Evolutionary conservation across 345 rosid species (phyloP), one percentile per base, ranked within the genome.

Genomic region (Populus euphratica): DNA sequence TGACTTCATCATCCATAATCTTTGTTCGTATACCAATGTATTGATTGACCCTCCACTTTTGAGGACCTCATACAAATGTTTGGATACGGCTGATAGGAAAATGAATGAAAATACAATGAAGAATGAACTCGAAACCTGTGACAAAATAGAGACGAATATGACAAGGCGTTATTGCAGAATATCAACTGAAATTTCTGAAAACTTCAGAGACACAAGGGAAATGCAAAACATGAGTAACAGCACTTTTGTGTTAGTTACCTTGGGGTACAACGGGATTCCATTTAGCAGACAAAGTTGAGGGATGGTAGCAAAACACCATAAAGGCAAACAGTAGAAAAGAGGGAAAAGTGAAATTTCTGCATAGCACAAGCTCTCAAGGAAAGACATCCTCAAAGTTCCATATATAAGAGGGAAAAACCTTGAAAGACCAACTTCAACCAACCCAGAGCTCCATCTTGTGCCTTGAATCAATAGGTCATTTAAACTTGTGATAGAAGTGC

Each of bases 1-100:
- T 8, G 86, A 29, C 61, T 74, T 87, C 5, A 89, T 84, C 86
- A 87, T 85, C 90, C 88, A 87, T 23, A 73, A 72, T 38, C 86
- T 79, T 27, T 70, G 70, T 36, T 87, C 90, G 20, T 85, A 79
- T 61, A 20, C 56, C 85, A 79, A 79, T 49, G 27, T 67, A 12
- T 59, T 29, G 23, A 84, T 21, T 12, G 85, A 39, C 6, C 81
- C 81, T 18, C 81, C 88, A 1, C 68, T 50, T 27, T 10, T 6
- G 2, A 86, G 23, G 18, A 86, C 75, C 36, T 89, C 88, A 0
- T 63, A 18, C 18, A 85, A 31, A 21, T 84, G 83, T 61, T 77
- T 79, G 0, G 44, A 65, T 5, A 63, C 21, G 1, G 83, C 20
- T 0, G 87, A 83, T 5, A 82, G 7, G 62, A 84, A 87, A 62